Base-by-base conservation (phyloP, 2,329 filamentous ascomycete genomes). In the Ustilaginoidea virens region DNA sequence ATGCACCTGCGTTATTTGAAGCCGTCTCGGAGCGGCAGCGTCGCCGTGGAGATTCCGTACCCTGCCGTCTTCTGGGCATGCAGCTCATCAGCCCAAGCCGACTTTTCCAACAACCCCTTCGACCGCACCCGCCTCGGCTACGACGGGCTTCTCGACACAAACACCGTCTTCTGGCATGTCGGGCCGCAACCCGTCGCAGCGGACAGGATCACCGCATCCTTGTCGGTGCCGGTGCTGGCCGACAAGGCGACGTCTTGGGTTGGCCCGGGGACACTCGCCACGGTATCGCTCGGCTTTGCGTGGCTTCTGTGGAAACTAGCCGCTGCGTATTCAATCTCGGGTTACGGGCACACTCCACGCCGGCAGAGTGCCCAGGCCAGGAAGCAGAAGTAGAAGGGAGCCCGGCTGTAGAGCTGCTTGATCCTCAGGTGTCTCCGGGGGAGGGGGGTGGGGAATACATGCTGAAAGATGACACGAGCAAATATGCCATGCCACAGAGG, bases 51-150 rank as follows among this genome's bases (percentile, higher is more conserved):
- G n/a, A 50, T 90, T 0, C 80, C 87, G 0, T 86, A 79, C 58
- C 87, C 87, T 0, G 68, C 71, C 0, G 68, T 94, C 0, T 94
- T 94, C 58, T 94, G 86, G 86, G 83, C 85, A 1, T 96, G 87
- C 46, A 62, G 68, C 6, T 69, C 75, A 0, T 66, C 70, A 7
- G 65, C 71, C 29, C 71, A 67, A 1, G 64, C 63, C 1, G 77
- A 80, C 42, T 80, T 87, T 52, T 52, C 67, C 0, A 67, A 64
- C 5, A 93, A 80, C 44, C 87, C 87, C 0, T 96, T 96, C 51
- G 86, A 94, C 49, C 63, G 81, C 5, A 58, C 65, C n/a, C 71
- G 82, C 45, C 44, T 94, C n/a, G 86, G 85, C 1, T 94, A 86
- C 49, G 87, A 94, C 39, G 69, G 66, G 0, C 52, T 92, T 7